Percentiles rank a stretch among this genome's conserved stretches.
These are phyloP conservation scores for Leccinum aurantiacum DNA, from an alignment of 768 basidiomycete genomes.

Conservation along the genomic window DNA sequence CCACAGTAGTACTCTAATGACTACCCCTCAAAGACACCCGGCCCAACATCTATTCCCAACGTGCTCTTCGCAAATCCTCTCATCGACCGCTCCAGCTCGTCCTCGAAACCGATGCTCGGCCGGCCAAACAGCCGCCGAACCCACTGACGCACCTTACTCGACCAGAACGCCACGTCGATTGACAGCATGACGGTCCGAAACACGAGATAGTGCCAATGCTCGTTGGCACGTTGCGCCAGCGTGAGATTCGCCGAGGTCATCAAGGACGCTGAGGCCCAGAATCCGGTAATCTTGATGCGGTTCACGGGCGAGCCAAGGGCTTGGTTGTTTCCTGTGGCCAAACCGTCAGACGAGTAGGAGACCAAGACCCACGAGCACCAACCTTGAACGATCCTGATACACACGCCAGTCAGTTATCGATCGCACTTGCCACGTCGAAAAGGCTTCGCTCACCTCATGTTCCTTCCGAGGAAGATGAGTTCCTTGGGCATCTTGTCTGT, in stretches of 20 bases:
- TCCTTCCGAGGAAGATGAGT: constrained; percentile 71
- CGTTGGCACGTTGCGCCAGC: constrained; percentile 42
- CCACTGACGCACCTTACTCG: too few species aligned
- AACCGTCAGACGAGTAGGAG: neutral
- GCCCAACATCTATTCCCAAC: constrained; percentile 73
- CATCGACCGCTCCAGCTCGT: too few species aligned
- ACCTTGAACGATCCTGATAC: constrained; percentile 38
- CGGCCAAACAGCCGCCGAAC: too few species aligned
- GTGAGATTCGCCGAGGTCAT: constrained; percentile 44
- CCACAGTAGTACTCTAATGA: too few species aligned
- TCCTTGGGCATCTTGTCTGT: constrained; percentile 80
- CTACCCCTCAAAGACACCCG: constrained; percentile 34
- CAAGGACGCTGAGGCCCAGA: constrained; percentile 72
- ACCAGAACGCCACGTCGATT: too few species aligned
- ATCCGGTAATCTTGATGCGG: constrained; percentile 85
- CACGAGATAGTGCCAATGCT: constrained; percentile 57
- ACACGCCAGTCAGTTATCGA: too few species aligned
- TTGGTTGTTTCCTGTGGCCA: constrained; percentile 67
- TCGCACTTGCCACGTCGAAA: neutral
- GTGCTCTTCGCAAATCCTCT: constrained; percentile 73
- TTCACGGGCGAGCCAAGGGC: constrained; percentile 84
- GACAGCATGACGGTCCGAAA: too few species aligned
- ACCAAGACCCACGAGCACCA: neutral
- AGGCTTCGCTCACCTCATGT: constrained; percentile 54
- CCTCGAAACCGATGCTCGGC: too few species aligned